Evolutionary conservation across 140 eudicot species (phyloP).

Genomic region (Senecio squalidus): DNA sequence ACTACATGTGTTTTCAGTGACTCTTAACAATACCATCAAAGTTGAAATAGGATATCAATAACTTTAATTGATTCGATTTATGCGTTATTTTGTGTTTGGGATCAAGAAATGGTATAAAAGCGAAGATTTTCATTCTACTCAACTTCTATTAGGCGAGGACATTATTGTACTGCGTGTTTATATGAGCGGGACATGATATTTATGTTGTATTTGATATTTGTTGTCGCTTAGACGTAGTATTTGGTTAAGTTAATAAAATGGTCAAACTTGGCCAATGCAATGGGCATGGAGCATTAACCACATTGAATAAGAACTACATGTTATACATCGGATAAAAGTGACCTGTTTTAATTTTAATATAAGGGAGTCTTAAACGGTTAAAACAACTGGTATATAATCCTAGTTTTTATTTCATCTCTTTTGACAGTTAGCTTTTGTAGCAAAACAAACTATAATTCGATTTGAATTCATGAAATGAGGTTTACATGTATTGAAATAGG

Average conservation of each 20-base stretch:
- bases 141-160: too few relatives aligned
- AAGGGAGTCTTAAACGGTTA: too few relatives aligned
- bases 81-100: too few relatives aligned
- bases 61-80: too few relatives aligned
- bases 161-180: too few relatives aligned
- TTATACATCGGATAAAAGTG: not conserved
- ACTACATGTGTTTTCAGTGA: not conserved
- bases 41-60: too few relatives aligned
- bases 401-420: not conserved
- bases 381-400: not conserved
- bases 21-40: not conserved
- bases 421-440: not conserved
- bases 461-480: not conserved
- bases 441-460: conserved; percentile 7
- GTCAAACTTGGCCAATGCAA: not conserved
- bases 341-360: not conserved
- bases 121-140: too few relatives aligned
- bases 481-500: not conserved
- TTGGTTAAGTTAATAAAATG: too few relatives aligned
- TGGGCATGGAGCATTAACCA: not conserved
- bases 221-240: too few relatives aligned
- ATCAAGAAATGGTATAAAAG: too few relatives aligned
- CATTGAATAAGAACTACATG: not conserved
- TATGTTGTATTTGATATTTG: too few relatives aligned
- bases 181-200: too few relatives aligned